Conservation (phyloP, 2,329 filamentous ascomycete species). For the Sporothrix inflata region DNA sequence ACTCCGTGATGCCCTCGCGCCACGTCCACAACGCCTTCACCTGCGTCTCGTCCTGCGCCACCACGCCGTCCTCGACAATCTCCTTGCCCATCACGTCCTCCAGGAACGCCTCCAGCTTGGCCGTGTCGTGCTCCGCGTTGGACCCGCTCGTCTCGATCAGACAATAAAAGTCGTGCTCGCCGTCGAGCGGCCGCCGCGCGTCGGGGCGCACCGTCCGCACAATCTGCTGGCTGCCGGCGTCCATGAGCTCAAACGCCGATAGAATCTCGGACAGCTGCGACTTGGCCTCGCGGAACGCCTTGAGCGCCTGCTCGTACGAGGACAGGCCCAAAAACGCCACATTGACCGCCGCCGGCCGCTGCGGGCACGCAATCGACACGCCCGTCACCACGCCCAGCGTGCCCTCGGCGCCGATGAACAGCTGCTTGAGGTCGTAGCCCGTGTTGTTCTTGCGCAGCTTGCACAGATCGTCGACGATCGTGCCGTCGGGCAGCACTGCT, state of each 20-base stretch:
- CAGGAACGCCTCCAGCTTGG: conserved; percentile 87
- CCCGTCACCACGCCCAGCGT: conserved; percentile 94
- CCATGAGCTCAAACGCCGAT: conserved; percentile 98
- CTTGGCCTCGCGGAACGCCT: conserved; percentile 88
- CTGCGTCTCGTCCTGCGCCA: conserved; percentile 94
- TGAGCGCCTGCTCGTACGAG: conserved; percentile 85
- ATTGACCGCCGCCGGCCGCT: conserved; percentile 84
- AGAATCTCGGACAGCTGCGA: conserved; percentile 89
- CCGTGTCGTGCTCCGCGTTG: conserved; percentile 89
- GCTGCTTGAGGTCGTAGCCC: conserved; percentile 94
- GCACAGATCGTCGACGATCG: conserved; percentile 84
- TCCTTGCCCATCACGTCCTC: conserved; percentile 86
- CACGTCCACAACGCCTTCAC: conserved; percentile 83
- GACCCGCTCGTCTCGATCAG: conserved; percentile 95
- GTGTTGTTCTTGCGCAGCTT: conserved; percentile 98
- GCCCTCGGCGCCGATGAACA: conserved; percentile 94
- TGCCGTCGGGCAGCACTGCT: conserved; percentile 91
- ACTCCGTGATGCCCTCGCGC: conserved; percentile 91
- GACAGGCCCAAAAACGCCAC: conserved; percentile 93
- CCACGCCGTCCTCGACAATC: conserved; percentile 84
- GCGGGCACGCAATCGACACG: conserved; percentile 86
- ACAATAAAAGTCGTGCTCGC: conserved; percentile 90
- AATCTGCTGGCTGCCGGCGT: conserved; percentile 76
- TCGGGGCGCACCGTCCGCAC: conserved; percentile 72
- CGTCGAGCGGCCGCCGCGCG: conserved; percentile 79